These are phyloP conservation scores for Glycine latifolia DNA, from an alignment of 306 rosid species.

Conservation along the genomic window DNA sequence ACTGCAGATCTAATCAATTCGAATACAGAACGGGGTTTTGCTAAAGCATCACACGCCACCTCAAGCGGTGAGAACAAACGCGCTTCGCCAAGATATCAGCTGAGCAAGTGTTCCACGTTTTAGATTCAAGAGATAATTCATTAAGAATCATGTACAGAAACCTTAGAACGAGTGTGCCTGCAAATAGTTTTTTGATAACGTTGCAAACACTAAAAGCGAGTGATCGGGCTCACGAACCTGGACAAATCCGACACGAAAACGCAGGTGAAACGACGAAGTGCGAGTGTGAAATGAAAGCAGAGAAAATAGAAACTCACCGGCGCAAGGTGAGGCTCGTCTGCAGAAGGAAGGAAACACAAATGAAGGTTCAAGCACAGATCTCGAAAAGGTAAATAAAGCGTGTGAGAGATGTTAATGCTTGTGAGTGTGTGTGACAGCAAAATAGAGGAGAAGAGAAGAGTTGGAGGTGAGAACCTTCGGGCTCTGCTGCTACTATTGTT, in stretches of 20 bases:
- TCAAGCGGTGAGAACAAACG: neutral
- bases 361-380: constrained; percentile 59
- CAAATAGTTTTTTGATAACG: neutral
- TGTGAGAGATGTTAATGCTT: neutral
- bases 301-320: constrained; percentile 48
- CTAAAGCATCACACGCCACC: neutral
- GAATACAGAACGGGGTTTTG: constrained; percentile 11
- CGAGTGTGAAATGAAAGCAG: constrained; percentile 32
- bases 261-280: constrained; percentile 7
- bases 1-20: constrained; percentile 35
- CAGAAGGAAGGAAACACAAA: constrained; percentile 12
- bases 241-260: neutral
- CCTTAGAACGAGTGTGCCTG: neutral
- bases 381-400: constrained; percentile 32
- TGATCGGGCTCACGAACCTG: neutral
- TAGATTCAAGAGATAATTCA: no score
- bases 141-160: no score
- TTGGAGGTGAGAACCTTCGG: constrained; percentile 54
- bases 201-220: neutral
- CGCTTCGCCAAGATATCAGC: neutral
- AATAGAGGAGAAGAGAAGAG: constrained; percentile 29
- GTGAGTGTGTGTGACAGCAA: neutral
- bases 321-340: constrained; percentile 17
- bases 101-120: no score
- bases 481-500: constrained; percentile 45